Evolutionary conservation across 129 eudicot species (phyloP).

Genomic region (Rutidosis leptorrhynchoides): DNA sequence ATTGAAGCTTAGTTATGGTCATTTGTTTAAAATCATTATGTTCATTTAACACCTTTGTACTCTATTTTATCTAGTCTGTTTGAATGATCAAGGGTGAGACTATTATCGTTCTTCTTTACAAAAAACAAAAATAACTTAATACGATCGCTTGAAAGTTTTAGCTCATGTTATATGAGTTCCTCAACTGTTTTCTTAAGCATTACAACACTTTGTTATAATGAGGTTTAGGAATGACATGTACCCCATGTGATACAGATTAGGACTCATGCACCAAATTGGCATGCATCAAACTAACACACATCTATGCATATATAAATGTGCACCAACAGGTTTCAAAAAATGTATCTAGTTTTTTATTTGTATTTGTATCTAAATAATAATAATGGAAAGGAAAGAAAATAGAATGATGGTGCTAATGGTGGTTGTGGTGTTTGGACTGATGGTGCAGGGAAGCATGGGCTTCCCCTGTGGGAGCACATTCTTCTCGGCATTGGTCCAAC

Average conservation of each 20-base stretch:
- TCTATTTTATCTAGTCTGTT: background rate
- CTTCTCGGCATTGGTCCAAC: constrained; percentile 84
- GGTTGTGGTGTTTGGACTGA: constrained; percentile 34
- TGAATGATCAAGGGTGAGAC: background rate
- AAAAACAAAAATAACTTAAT: background rate
- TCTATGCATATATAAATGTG: constrained; percentile 28
- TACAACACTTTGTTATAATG: constrained; percentile 21
- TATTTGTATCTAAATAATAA: too few species aligned
- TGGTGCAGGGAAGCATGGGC: constrained; percentile 43
- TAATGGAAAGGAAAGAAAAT: constrained; percentile 39
- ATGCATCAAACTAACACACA: too few species aligned
- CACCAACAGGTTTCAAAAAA: background rate
- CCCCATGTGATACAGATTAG: constrained; percentile 43
- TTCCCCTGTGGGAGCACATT: constrained; percentile 76
- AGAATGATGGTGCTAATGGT: constrained; percentile 28
- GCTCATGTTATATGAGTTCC: constrained; percentile 34
- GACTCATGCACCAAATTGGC: constrained; percentile 31
- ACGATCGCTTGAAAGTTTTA: background rate
- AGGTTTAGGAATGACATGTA: constrained; percentile 42
- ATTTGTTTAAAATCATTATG: constrained; percentile 7
- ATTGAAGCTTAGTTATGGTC: constrained; percentile 2
- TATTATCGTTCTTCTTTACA: background rate
- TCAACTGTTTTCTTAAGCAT: constrained; percentile 39
- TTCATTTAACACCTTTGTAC: constrained; percentile 3
- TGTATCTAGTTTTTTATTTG: background rate